Evolutionary conservation across 73 alveolate genomes (phyloP).

Genomic region (Durusdinium trenchii): DNA sequence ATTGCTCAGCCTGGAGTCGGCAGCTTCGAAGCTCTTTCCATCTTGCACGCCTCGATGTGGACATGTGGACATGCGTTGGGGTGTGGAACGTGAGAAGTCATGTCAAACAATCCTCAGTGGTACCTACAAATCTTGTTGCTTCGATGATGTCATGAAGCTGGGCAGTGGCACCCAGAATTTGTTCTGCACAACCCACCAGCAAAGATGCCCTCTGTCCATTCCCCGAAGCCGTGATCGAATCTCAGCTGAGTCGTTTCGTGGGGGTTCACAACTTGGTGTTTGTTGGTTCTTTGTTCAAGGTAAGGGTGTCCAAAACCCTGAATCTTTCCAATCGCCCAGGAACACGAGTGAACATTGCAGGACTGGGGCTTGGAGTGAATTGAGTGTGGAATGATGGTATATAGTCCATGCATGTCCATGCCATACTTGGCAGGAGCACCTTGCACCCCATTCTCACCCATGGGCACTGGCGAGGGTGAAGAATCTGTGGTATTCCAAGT

Average conservation of each 20-base stretch:
- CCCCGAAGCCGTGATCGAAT: background rate
- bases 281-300: background rate
- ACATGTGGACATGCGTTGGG: background rate
- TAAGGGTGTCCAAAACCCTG: background rate
- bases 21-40: background rate
- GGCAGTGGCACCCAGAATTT: no score
- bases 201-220: background rate
- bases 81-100: background rate
- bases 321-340: background rate
- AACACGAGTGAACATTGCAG: background rate
- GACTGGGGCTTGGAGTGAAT: background rate
- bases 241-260: background rate
- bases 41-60: background rate
- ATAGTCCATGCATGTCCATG: background rate
- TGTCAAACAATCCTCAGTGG: background rate
- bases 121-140: background rate
- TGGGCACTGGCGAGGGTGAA: background rate
- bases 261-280: background rate
- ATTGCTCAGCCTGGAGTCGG: background rate
- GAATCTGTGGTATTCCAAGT: background rate
- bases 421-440: conserved; percentile 3
- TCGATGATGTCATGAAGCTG: background rate
- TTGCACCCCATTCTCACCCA: conserved; percentile 5
- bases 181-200: conserved; percentile 16
- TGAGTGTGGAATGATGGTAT: background rate